A percentile compares a stretch with the other conserved stretches of the same genome.
Evolutionary conservation across 2,329 filamentous ascomycete genomes (phyloP).

Genomic region (Epichloe sylvatica): DNA sequence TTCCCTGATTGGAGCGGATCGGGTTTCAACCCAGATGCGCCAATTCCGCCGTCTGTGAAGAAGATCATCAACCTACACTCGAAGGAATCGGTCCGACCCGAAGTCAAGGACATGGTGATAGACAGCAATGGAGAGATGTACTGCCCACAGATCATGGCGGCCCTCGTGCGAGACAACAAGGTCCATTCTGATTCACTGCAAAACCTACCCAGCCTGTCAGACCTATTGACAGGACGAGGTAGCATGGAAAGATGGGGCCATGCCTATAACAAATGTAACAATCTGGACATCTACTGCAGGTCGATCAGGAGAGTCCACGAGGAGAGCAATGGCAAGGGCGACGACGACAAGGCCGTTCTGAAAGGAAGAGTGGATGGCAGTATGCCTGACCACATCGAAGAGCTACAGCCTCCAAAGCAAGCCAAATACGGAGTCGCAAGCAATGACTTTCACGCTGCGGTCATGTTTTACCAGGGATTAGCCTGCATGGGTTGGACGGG

Average conservation of each 20-base stretch:
- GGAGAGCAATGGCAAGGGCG: neutral
- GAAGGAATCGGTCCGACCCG: conserved; percentile 4
- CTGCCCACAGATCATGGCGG: neutral
- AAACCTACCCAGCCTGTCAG: conserved; percentile 13
- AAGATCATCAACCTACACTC: conserved; percentile 12
- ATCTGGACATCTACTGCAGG: conserved; percentile 12
- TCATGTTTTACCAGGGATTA: conserved; percentile 1
- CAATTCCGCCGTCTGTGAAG: conserved; percentile 9
- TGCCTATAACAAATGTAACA: conserved; percentile 6
- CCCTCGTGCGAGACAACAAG: conserved; percentile 15
- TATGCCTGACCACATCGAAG: conserved; percentile 10
- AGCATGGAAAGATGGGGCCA: neutral
- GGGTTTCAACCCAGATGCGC: conserved; percentile 20
- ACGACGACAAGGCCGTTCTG: neutral
- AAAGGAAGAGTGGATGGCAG: conserved; percentile 5
- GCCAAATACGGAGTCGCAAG: neutral
- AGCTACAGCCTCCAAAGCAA: conserved; percentile 7
- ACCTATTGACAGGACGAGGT: conserved; percentile 5
- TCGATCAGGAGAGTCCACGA: neutral
- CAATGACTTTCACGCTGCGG: conserved; percentile 3
- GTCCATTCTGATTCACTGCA: conserved; percentile 16
- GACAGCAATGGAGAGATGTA: conserved; percentile 7
- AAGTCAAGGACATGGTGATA: conserved; percentile 1
- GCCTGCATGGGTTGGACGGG: conserved; percentile 5
- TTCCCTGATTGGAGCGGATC: conserved; percentile 14